phyloP scores from a whole-genome alignment of 1,284 basidiomycete genomes.

The Fomitopsis pinicola region DNA sequence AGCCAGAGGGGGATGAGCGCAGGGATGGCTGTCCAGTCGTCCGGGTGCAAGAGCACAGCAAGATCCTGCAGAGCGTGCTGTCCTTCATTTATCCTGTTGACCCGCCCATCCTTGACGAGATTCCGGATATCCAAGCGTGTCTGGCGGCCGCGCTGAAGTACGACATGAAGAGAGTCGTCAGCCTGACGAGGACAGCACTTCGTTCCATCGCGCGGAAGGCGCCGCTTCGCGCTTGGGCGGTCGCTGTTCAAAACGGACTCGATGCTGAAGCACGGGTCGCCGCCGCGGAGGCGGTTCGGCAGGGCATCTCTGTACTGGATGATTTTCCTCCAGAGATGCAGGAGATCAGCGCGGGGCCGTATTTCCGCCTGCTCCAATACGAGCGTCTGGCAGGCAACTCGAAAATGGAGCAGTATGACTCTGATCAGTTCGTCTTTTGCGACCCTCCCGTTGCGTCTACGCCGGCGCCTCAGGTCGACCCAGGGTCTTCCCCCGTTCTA shows the following conservation, averaged over 20 bases:
- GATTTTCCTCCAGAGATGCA: neutral
- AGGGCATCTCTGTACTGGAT: neutral
- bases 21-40: neutral
- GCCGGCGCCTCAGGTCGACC: neutral
- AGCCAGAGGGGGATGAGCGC: neutral
- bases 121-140: slow-evolving; percentile 4
- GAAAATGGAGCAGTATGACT: neutral
- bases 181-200: neutral
- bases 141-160: slow-evolving; percentile 11
- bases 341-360: slow-evolving; percentile 9
- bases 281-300: neutral
- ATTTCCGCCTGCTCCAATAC: slow-evolving; percentile 12
- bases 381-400: neutral
- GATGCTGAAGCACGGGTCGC: neutral
- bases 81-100: neutral
- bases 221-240: slow-evolving; percentile 1
- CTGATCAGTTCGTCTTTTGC: neutral
- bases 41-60: slow-evolving; percentile 1
- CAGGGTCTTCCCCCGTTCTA: neutral
- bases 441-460: neutral
- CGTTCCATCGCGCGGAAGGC: neutral
- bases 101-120: neutral
- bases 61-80: slow-evolving; percentile 3
- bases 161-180: slow-evolving; percentile 4
- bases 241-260: slow-evolving; percentile 13